Evolutionary conservation across 805 yeast species (phyloP), one percentile per base, ranked within the genome.

Genomic region (Kodamaea neixiangensis): DNA sequence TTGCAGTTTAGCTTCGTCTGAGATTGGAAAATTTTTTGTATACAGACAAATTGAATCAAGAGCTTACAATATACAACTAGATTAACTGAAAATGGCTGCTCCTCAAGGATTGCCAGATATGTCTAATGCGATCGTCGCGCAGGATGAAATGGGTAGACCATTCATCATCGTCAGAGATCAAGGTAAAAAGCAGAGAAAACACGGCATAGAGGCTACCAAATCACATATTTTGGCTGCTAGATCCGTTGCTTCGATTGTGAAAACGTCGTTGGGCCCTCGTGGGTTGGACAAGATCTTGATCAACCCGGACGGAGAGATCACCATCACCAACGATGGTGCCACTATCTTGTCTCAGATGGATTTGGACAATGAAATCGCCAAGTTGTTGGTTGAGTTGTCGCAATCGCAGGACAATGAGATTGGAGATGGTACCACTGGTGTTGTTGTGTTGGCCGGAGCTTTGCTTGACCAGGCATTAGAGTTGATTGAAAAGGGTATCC

Each of bases 361-460:
- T 68, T 78, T 94, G 57, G 96, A 91, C 59, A 92, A 88, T 69
- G 96, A 94, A 72, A 91, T 94, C 60, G 99, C 99, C 58, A 94
- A 94, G 71, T 77, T 94, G 54, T 76, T 94, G 64, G 99, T 94
- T 15, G 97, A 96, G 72, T 79, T 94, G 57, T 87, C 97, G 25
- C 88, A 82, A 68, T 89, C 97, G 21, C 99, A 93, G 76, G 99
- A 93, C 69, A 97, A 94, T 67, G 98, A 93, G 73, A 90, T 93
- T 66, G 99, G 99, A 50, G 99, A 93, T 68, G 99, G 99, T 65
- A 94, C 99, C 22, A 94, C 99, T 4, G 98, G 98, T 65, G 99
- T 94, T 22, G 98, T 94, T 48, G 98, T 94, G 2, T 76, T 94
- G 47, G 98, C 99, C 1, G 88, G 97, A 58, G 96, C 98, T 2